These are phyloP conservation scores for Stenogyne calaminthoides DNA, from an alignment of 305 asterid genomes.

Conservation along the genomic window DNA sequence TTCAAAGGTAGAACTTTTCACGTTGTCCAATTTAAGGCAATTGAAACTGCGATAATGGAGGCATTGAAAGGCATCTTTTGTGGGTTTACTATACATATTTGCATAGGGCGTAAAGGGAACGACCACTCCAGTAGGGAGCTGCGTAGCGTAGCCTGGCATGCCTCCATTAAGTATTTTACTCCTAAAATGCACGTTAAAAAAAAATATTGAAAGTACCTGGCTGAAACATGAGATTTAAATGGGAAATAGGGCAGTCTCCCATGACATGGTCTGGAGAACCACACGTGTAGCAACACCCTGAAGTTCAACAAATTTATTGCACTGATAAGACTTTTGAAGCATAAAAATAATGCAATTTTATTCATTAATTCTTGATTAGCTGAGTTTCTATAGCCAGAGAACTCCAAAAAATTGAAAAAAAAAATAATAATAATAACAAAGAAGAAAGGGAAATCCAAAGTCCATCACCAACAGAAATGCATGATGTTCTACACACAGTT, in stretches of 20 bases:
- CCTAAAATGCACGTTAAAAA: too few relatives aligned
- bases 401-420: too few relatives aligned
- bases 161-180: too few relatives aligned
- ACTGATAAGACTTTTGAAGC: constrained; percentile 8
- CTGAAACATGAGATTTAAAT: too few relatives aligned
- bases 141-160: constrained; percentile 30
- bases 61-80: constrained; percentile 34
- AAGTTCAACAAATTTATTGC: constrained; percentile 30
- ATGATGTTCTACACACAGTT: too few relatives aligned
- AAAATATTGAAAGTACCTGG: too few relatives aligned
- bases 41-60: constrained; percentile 41
- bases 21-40: background rate
- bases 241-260: constrained; percentile 50
- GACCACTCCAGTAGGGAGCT: constrained; percentile 12
- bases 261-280: constrained; percentile 80
- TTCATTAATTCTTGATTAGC: background rate
- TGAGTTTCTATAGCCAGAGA: background rate
- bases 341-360: background rate
- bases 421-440: background rate
- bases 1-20: constrained; percentile 9
- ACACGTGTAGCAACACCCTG: constrained; percentile 70
- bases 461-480: too few relatives aligned
- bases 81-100: too few relatives aligned
- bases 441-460: too few relatives aligned
- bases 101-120: too few relatives aligned